Conservation (phyloP, 345 rosid genomes). For the Murraya paniculata region DNA sequence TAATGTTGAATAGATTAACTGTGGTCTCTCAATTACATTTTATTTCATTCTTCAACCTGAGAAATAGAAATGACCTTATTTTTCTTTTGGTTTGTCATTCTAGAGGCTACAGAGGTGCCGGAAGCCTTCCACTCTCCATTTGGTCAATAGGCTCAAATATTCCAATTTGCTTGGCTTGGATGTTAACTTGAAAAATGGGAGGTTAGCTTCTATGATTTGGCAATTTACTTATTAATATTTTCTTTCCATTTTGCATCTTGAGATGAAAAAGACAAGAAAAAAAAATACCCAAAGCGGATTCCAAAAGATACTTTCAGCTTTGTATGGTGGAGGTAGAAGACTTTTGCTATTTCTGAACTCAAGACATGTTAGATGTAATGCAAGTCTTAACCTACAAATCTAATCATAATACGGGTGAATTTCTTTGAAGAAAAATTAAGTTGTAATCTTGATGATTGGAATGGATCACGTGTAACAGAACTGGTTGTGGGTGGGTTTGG, state of each 20-base stretch:
- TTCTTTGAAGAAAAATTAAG: not conserved
- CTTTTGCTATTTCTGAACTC: not conserved
- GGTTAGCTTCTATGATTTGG: constrained; percentile 36
- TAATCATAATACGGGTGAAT: not conserved
- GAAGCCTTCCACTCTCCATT: constrained; percentile 80
- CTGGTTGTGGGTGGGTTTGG: not conserved
- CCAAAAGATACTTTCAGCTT: not conserved
- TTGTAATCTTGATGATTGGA: not conserved
- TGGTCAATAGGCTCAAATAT: constrained; percentile 63
- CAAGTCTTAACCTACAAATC: not conserved
- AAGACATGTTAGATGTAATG: not conserved
- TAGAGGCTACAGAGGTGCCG: constrained; percentile 79
- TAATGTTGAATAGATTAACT: not conserved
- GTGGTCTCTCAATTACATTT: not conserved
- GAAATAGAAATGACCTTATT: not conserved
- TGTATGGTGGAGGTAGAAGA: not conserved
- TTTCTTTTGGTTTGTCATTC: constrained; percentile 9
- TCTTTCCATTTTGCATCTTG: not conserved
- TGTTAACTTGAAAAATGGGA: constrained; percentile 73
- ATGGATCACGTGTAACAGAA: not conserved
- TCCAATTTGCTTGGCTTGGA: constrained; percentile 81
- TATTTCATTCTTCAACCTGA: not conserved
- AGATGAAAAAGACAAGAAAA: not conserved
- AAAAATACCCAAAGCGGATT: not conserved
- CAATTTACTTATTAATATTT: not conserved